These are phyloP conservation scores for Coprinopsis cinerea DNA, from an alignment of 768 basidiomycete genomes.

Conservation along the genomic window DNA sequence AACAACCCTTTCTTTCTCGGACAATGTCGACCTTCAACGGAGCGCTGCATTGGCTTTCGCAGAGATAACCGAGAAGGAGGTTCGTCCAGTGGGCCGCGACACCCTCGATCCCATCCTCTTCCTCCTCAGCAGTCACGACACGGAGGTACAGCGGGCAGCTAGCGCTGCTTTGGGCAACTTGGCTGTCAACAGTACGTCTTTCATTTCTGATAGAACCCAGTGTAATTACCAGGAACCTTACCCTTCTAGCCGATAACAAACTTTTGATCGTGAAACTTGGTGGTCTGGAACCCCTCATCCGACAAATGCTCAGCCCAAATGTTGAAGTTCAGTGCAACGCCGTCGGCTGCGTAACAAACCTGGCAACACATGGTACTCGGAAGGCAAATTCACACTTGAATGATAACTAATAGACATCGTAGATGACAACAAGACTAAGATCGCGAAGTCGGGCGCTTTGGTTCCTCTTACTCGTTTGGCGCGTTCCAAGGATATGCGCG, in stretches of 20 bases:
- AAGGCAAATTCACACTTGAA: neutral
- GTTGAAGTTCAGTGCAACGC: conserved; percentile 99
- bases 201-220: neutral
- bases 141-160: conserved; percentile 97
- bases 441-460: conserved; percentile 98
- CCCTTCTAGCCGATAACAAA: conserved; percentile 87
- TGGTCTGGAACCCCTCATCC: conserved; percentile 94
- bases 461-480: conserved; percentile 95
- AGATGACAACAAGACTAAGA: conserved; percentile 99
- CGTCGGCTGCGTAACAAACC: conserved; percentile 97
- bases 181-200: conserved; percentile 88
- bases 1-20: conserved; percentile 95
- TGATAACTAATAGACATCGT: neutral
- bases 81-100: conserved; percentile 91
- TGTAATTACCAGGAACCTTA: conserved; percentile 8
- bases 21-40: conserved; percentile 98
- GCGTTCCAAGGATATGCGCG: conserved; percentile 97
- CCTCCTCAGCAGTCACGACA: conserved; percentile 94
- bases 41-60: conserved; percentile 98
- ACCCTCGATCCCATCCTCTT: conserved; percentile 98
- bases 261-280: conserved; percentile 96
- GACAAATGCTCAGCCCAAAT: conserved; percentile 98
- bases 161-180: conserved; percentile 96
- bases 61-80: conserved; percentile 99
- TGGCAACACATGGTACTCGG: conserved; percentile 88